Conservation (phyloP, 1,284 basidiomycete genomes). For the Termitomyces sp. region DNA sequence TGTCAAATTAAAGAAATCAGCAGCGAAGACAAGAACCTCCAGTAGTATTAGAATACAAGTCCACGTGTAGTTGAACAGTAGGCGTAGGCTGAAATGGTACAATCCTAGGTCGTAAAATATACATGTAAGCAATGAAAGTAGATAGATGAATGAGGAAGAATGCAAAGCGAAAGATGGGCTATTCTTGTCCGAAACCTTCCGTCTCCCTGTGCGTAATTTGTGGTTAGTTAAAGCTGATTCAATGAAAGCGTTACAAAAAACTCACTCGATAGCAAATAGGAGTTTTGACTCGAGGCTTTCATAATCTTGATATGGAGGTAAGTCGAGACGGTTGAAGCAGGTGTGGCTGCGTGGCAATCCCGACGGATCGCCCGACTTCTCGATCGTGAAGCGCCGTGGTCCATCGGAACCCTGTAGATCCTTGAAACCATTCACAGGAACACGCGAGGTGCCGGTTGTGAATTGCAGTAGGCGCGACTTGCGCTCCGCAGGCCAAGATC, state of each 20-base stretch:
- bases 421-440: constrained; percentile 99
- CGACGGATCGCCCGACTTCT: constrained; percentile 90
- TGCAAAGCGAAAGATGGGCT: constrained; percentile 9
- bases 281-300: constrained; percentile 87
- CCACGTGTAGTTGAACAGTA: neutral
- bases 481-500: constrained; percentile 93
- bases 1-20: neutral
- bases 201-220: constrained; percentile 43
- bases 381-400: constrained; percentile 91
- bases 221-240: neutral
- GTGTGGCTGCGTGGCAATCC: constrained; percentile 88
- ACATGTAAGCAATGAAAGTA: constrained; percentile 6
- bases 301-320: constrained; percentile 90
- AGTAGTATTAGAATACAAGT: neutral
- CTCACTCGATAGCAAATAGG: constrained; percentile 84
- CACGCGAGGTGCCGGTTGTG: constrained; percentile 94
- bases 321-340: constrained; percentile 88
- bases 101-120: constrained; percentile 8
- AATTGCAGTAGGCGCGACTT: constrained; percentile 95
- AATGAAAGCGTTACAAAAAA: constrained; percentile 17
- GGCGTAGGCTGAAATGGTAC: constrained; percentile 1
- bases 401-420: constrained; percentile 98
- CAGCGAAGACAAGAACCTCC: neutral
- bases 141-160: neutral
- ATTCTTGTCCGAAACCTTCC: constrained; percentile 56